Base-by-base conservation (phyloP, 331 rosid species). In the Acacia concinna region DNA sequence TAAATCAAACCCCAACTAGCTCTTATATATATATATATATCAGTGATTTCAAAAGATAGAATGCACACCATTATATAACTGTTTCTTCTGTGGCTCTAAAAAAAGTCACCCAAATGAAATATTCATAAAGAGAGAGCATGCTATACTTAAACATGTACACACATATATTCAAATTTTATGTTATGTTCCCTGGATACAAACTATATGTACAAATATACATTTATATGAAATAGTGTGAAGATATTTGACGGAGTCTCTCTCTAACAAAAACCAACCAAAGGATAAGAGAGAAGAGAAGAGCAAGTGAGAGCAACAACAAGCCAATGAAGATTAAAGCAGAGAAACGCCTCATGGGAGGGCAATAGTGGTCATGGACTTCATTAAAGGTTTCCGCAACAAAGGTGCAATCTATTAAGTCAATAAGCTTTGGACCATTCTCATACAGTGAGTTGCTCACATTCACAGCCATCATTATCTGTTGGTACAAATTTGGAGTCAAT, bases 211-310 rank as follows among this genome's bases (percentile, higher is more conserved):
- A n/a, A n/a, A 1, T 20, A 1, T 21, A 0, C 6, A 5, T 6
- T 62, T 7, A 30, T 62, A n/a, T 30, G 40, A 14, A 17, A 62
- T 0, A 1, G 11, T 62, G 8, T 9, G 71, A 56, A 66, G 84
- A 83, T 8, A 74, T 74, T 1, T 70, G 93, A 34, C 57, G 49
- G 27, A 54, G 73, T 30, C 91, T 82, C 76, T 90, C 84, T 71
- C 80, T 71, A 25, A 85, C 88, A 71, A 71, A 82, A 72, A 84
- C 44, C 13, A 86, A 59, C 94, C 94, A 88, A 76, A 86, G 81
- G 73, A 83, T 77, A 21, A 86, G 31, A 13, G 94, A 90, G 32
- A 77, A 38, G 90, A 86, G 83, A 8, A 86, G 78, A 0, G 86
- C 81, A 23, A 21, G 47, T 4, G 92, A 81, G 54, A 86, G 72